These are phyloP conservation scores for Scheffersomyces parashehatae DNA, from an alignment of 1,139 yeast species.

Conservation along the genomic window DNA sequence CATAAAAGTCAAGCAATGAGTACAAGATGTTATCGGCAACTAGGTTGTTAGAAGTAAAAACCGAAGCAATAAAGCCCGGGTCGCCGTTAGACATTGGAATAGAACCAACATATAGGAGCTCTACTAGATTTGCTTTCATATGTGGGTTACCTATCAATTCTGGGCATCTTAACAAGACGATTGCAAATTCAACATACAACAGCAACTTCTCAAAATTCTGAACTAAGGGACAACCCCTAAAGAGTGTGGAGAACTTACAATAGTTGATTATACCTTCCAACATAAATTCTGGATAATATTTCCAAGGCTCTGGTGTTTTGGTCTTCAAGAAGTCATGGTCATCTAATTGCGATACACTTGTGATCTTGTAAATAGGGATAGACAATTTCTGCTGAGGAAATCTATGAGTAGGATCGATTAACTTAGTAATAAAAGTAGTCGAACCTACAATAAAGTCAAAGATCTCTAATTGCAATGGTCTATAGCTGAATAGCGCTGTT, in stretches of 20 bases:
- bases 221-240: conserved; percentile 59
- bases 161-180: conserved; percentile 79
- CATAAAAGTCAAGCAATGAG: conserved; percentile 84
- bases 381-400: conserved; percentile 58
- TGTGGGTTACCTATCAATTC: conserved; percentile 90
- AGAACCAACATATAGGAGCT: conserved; percentile 76
- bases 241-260: conserved; percentile 64
- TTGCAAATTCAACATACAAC: conserved; percentile 69
- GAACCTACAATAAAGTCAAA: conserved; percentile 80
- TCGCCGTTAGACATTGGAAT: conserved; percentile 54
- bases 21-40: conserved; percentile 71
- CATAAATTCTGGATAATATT: conserved; percentile 81
- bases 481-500: conserved; percentile 59
- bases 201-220: conserved; percentile 51
- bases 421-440: conserved; percentile 66
- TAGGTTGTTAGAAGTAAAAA: conserved; percentile 63
- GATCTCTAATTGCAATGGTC: conserved; percentile 59
- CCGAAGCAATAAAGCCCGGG: conserved; percentile 73
- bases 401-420: conserved; percentile 68
- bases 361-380: conserved; percentile 67
- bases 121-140: conserved; percentile 81
- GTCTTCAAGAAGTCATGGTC: conserved; percentile 67
- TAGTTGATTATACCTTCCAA: conserved; percentile 83
- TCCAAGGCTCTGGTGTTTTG: conserved; percentile 75
- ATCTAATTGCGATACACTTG: conserved; percentile 52